phyloP scores from a whole-genome alignment of 768 basidiomycete species.

The Tulasnella calospora region DNA sequence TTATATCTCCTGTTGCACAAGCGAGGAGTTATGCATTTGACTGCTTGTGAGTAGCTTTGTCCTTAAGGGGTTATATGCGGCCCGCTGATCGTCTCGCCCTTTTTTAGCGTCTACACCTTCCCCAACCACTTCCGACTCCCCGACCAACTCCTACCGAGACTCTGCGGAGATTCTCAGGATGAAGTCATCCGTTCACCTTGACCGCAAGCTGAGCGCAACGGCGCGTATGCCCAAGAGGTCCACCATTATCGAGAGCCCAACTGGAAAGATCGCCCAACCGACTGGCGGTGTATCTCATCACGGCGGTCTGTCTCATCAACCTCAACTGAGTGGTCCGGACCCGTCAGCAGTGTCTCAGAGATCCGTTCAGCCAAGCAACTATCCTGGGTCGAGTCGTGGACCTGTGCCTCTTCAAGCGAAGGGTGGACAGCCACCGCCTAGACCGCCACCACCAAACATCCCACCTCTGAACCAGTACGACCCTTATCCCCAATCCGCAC shows the following conservation, averaged over 20 bases:
- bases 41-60: constrained; percentile 54
- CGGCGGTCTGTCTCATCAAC: constrained; percentile 43
- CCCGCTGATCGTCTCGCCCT: not conserved
- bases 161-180: constrained; percentile 89
- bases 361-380: not conserved
- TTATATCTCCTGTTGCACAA: constrained; percentile 83
- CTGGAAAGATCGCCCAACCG: constrained; percentile 77
- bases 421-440: constrained; percentile 24
- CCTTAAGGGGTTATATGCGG: constrained; percentile 23
- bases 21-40: constrained; percentile 81
- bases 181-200: constrained; percentile 81
- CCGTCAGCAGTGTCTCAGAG: constrained; percentile 2
- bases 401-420: not conserved
- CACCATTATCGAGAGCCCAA: constrained; percentile 91
- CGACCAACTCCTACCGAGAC: constrained; percentile 72
- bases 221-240: constrained; percentile 89
- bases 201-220: constrained; percentile 91
- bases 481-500: constrained; percentile 13
- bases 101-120: not conserved
- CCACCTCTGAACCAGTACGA: constrained; percentile 35
- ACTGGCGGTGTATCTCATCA: constrained; percentile 51
- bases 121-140: not conserved
- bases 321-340: constrained; percentile 25
- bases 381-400: not conserved
- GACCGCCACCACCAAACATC: constrained; percentile 34